Base-by-base conservation (phyloP, 2,329 filamentous ascomycete genomes). In the Erysiphe pulchra region DNA sequence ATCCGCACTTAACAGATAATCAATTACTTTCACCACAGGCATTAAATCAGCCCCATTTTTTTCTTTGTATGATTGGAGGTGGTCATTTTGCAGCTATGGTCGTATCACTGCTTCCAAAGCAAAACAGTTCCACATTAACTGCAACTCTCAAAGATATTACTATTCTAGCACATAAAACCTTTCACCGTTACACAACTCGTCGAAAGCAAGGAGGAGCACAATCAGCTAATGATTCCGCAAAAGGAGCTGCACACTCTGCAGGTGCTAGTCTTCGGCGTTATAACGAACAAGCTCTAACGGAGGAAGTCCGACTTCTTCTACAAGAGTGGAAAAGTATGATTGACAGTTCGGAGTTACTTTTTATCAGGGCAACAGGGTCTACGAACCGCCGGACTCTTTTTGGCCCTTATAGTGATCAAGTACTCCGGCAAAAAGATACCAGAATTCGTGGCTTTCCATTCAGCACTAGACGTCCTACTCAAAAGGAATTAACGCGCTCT, bases 81-180 rank as follows among this genome's bases (percentile, higher is more conserved):
- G 90, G 90, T 0, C 90, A 98, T 59, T 98, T 98, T 57, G 90
- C 90, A 0, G 90, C 82, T 44, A 95, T 95, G 86, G 69, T 95
- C 11, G 81, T 98, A 11, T 85, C 85, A 0, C 69, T 95, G 4
- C 75, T 83, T 0, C 86, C 90, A 0, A 81, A 85, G 50, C 66
- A 80, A 45, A 72, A 74, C 34, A 87, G 82, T 57, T 73, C 74
- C 45, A 66, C 68, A 2, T 65, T 71, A 12, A 64, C 69, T 14
- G 80, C 80, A 0, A 68, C 79, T 1, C 72, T 92, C 57, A 71
- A 83, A 45, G 81, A 92, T 56, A 84, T 87, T 6, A 80, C 79
- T 0, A 83, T 95, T 0, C 69, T 94, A 40, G 87, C 85, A 0
- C 87, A 95, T 62, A 98, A 98, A 65, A 94, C 87, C 0, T 98